These are phyloP conservation scores for Botrytis medusae DNA, from an alignment of 2,329 filamentous ascomycete genomes.

Conservation along the genomic window DNA sequence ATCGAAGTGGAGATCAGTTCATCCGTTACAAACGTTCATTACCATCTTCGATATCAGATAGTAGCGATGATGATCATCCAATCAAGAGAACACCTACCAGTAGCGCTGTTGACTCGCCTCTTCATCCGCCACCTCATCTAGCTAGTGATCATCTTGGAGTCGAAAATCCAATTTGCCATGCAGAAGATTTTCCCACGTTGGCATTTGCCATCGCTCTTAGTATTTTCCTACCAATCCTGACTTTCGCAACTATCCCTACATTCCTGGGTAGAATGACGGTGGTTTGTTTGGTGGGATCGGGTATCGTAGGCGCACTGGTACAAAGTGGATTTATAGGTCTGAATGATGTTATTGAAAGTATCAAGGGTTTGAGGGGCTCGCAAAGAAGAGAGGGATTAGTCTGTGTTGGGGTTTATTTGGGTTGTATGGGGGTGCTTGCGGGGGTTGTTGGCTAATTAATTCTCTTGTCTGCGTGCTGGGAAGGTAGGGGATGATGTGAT, in stretches of 20 bases:
- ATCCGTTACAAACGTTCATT: conserved; percentile 19
- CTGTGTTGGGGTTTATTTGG: conserved; percentile 35
- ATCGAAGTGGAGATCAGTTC: conserved; percentile 19
- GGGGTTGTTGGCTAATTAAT: conserved; percentile 28
- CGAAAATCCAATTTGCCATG: conserved; percentile 32
- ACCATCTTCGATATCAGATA: background rate
- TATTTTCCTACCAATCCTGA: conserved; percentile 57
- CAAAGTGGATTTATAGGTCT: conserved; percentile 28
- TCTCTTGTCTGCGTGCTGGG: background rate
- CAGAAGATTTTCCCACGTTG: conserved; percentile 37
- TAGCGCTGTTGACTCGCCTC: background rate
- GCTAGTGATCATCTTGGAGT: background rate
- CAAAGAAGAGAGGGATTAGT: conserved; percentile 30
- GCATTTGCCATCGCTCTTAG: conserved; percentile 52
- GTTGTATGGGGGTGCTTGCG: conserved; percentile 36
- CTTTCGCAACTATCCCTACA: conserved; percentile 57
- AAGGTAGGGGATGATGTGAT: background rate
- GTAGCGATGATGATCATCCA: background rate
- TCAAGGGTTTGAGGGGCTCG: conserved; percentile 14
- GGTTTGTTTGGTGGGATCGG: conserved; percentile 52
- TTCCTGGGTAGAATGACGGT: conserved; percentile 59
- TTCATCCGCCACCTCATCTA: conserved; percentile 16
- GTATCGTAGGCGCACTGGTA: conserved; percentile 40
- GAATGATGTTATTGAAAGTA: background rate
- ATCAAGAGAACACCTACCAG: background rate